A percentile compares a stretch with the other conserved stretches of the same genome.
phyloP scores from a whole-genome alignment of 2,329 filamentous ascomycete genomes.

The Colletotrichum tropicale region DNA sequence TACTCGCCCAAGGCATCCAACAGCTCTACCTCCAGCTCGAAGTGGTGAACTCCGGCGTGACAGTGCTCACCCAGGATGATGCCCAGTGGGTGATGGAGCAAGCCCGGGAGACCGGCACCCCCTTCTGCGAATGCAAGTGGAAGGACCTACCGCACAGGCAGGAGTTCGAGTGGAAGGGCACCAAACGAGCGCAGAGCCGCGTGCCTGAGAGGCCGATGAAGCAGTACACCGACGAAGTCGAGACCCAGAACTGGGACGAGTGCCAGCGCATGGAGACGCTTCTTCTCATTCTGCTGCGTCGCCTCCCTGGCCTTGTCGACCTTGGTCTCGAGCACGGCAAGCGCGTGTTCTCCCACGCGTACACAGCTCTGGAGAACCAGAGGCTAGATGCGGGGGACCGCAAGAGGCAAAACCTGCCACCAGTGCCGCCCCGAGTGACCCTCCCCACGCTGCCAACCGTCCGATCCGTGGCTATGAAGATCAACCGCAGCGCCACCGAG shows the following conservation, averaged over 20 bases:
- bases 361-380: neutral
- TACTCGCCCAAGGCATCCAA: neutral
- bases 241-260: neutral
- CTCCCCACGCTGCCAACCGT: neutral
- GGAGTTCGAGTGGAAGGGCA: neutral
- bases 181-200: neutral
- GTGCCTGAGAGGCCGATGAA: neutral
- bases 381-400: neutral
- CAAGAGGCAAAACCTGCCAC: neutral
- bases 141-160: accelerated
- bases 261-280: neutral
- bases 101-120: neutral
- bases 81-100: neutral
- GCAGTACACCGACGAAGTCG: neutral
- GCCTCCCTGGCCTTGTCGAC: neutral
- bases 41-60: neutral
- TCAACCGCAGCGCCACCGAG: neutral
- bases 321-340: neutral
- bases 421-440: neutral
- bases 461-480: neutral
- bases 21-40: neutral
- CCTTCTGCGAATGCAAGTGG: neutral
- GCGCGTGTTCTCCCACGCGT: neutral
- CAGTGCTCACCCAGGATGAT: accelerated
- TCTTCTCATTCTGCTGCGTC: neutral